Evolutionary conservation across 106 monocot species (phyloP), one percentile per base, ranked within the genome.

Genomic region (Xerophyta viscosa): DNA sequence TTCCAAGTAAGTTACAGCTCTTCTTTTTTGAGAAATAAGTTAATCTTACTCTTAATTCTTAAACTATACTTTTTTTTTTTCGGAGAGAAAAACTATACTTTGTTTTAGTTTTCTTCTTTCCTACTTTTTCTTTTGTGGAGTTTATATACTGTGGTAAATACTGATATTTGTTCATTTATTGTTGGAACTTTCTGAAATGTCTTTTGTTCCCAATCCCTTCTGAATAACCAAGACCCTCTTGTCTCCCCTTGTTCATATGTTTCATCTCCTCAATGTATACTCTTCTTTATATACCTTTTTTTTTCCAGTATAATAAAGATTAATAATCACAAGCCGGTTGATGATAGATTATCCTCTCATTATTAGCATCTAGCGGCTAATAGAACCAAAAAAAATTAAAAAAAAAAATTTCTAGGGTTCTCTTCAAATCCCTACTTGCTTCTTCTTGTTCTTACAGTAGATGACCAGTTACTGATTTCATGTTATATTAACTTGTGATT

Each of bases 1-100:
- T 88, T 63, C 83, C 88, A 63, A 83, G 88, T 88, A 73, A 62
- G 82, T 27, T 53, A 3, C n/a, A 15, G 52, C 29, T 4, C 15
- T 14, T 10, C 43, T 3, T 13, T 13, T 17, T 17, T 14, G 43
- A 43, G 12, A 6, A 8, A 13, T 43, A 43, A 17, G 3, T 43
- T 14, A 14, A 43, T 43, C 4, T 43, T 3, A 3, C 14, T 17
- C 3, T 43, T 3, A 3, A 10, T 2, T 15, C 6, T 15, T 22
- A 48, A 2, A 2, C 24, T 22, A 7, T 48, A n/a, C n/a, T n/a
- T n/a, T n/a, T n/a, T n/a, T n/a, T n/a, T n/a, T n/a, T n/a, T n/a
- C n/a, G n/a, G n/a, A n/a, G n/a, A n/a, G n/a, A n/a, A n/a, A n/a
- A n/a, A n/a, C n/a, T n/a, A n/a, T n/a, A n/a, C 8, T 3, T 21